Conservation (phyloP, 345 rosid species). For the Barbarea vulgaris region DNA sequence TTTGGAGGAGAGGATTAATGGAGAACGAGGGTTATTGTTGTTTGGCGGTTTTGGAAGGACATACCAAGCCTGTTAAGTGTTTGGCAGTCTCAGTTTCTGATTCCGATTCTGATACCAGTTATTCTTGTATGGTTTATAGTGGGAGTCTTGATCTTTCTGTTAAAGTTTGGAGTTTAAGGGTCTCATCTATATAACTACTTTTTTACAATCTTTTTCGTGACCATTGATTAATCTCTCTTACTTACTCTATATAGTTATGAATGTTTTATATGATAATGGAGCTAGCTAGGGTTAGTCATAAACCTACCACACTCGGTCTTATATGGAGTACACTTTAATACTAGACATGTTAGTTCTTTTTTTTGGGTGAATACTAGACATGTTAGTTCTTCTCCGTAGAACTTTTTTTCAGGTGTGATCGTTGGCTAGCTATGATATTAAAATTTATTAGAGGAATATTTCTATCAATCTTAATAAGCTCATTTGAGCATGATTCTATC, state of each 20-base stretch:
- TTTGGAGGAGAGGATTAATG: conserved; percentile 58
- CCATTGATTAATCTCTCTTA: conserved; percentile 4
- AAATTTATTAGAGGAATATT: no score
- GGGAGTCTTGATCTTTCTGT: conserved; percentile 71
- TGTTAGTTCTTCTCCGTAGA: neutral
- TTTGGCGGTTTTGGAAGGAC: conserved; percentile 65
- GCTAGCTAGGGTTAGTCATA: neutral
- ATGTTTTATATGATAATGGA: conserved; percentile 5
- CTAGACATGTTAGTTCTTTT: neutral
- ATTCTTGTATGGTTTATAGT: conserved; percentile 55
- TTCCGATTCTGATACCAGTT: conserved; percentile 17
- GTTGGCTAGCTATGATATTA: neutral
- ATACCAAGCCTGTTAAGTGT: conserved; percentile 67
- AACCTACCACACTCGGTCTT: conserved; percentile 19
- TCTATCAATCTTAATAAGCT: no score
- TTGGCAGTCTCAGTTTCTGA: conserved; percentile 43
- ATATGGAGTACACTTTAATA: neutral
- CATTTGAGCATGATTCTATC: no score
- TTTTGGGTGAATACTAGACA: neutral
- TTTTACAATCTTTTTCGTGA: neutral
- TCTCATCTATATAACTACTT: conserved; percentile 26
- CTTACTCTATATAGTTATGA: neutral
- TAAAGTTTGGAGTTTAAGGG: conserved; percentile 52
- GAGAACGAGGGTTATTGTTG: conserved; percentile 50
- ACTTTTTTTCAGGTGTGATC: neutral